Evolutionary conservation across 768 basidiomycete species (phyloP), one percentile per base, ranked within the genome.

Genomic region (Coprinopsis strossmayeri): DNA sequence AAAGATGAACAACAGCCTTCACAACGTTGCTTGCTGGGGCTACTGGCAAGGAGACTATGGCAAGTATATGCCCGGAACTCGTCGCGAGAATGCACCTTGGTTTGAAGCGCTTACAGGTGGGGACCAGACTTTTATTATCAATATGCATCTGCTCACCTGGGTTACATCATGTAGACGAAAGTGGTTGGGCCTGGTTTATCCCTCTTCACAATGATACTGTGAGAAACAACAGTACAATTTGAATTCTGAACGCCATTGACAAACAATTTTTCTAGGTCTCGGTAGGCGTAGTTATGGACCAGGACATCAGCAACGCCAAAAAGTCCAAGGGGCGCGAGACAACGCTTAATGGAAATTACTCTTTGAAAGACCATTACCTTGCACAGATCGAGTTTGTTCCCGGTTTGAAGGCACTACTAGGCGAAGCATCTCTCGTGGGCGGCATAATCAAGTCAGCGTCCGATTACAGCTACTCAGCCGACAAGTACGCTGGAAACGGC

Each of bases 101-200:
- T 56, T 70, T n/a, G 68, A 71, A 51, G 61, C 65, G 3, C 49
- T 70, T 17, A 60, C 54, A 49, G 60, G 62, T 61, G n/a, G n/a
- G n/a, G n/a, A n/a, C n/a, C n/a, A n/a, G n/a, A n/a, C n/a, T n/a
- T n/a, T n/a, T n/a, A n/a, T n/a, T n/a, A n/a, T 38, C 12, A 18
- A 7, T 45, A 24, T 15, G 7, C 35, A 5, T 3, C 32, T 37
- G 42, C 23, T 48, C 27, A 37, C 17, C 24, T n/a, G n/a, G n/a
- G n/a, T n/a, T 20, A 13, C 18, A 11, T 24, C 9, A 23, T 18
- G 21, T 53, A 76, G 77, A 77, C 37, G 73, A 77, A 53, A 68
- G 69, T 18, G 77, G 78, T 5, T 79, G 78, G 77, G 69, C 67
- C n/a, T 79, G 78, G 78, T 77, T 75, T 50, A 79, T 79, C 38